These are phyloP conservation scores for Coelastrella sp. DNA, from an alignment of 139 green algal species.

Conservation along the genomic window DNA sequence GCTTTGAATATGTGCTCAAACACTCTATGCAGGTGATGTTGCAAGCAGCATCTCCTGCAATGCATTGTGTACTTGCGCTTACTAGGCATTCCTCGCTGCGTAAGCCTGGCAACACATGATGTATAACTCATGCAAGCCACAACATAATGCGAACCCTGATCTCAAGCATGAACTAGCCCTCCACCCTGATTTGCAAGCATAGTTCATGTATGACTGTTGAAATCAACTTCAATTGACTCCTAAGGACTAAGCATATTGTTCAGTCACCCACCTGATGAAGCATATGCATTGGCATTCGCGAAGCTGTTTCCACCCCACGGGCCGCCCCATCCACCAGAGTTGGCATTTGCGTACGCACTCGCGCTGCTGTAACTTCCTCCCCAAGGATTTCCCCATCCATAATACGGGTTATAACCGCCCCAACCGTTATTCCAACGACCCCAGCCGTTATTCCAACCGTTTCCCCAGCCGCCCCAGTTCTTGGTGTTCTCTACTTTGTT, in stretches of 20 bases:
- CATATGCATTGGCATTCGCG: neutral
- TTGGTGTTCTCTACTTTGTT: neutral
- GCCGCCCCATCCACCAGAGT: neutral
- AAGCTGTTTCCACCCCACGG: constrained; percentile 6
- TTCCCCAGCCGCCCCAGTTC: neutral
- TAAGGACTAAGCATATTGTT: neutral
- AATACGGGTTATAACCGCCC: neutral
- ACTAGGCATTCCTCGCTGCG: no score
- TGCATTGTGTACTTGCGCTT: no score
- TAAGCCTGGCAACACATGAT: no score
- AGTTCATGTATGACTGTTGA: neutral
- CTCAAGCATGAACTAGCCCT: no score
- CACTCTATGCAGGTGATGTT: no score
- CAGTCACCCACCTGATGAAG: neutral
- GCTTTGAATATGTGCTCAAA: no score
- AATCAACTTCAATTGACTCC: neutral
- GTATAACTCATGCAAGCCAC: no score
- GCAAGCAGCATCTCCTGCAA: no score
- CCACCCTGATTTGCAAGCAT: neutral
- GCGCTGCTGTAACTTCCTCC: neutral
- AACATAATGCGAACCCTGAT: no score
- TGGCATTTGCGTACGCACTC: neutral
- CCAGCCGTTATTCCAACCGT: neutral
- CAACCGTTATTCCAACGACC: neutral
- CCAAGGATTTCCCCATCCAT: no score